These are phyloP conservation scores for Camellia lanceoleosa DNA, from an alignment of 148 eudicot species.

Conservation along the genomic window DNA sequence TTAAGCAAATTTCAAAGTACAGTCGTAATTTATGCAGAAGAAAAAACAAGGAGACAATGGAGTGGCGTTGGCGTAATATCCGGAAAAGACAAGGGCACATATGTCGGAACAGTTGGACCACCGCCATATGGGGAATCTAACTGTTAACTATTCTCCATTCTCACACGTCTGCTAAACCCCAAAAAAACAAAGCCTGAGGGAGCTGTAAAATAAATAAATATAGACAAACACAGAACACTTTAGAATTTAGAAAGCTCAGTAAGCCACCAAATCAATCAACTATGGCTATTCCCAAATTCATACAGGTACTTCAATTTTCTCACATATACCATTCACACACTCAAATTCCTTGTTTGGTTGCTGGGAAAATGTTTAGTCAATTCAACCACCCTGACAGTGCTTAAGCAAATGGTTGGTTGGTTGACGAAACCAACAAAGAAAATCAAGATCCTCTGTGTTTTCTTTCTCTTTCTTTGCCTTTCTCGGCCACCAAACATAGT, in stretches of 20 bases:
- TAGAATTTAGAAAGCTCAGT: neutral
- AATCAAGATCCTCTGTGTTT: neutral
- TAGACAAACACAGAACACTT: neutral
- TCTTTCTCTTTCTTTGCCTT: neutral
- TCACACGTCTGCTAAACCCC: too few species aligned
- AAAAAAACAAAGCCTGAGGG: neutral
- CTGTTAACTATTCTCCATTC: neutral
- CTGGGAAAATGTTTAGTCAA: neutral
- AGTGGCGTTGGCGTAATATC: too few species aligned
- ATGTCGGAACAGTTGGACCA: neutral
- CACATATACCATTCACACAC: neutral
- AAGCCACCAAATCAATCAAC: neutral
- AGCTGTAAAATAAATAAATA: neutral
- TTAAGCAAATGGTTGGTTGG: neutral
- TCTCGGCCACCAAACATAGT: neutral
- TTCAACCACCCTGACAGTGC: neutral
- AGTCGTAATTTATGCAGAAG: too few species aligned
- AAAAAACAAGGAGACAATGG: too few species aligned
- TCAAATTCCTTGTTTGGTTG: conserved; percentile 7
- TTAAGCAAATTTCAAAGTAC: too few species aligned
- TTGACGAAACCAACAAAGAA: neutral
- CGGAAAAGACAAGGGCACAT: neutral
- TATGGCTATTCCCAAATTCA: neutral
- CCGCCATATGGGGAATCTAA: neutral
- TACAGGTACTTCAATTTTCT: neutral